A percentile compares a stretch with the other conserved stretches of the same genome.
These are phyloP conservation scores for Arthroderma sp. DNA, from an alignment of 2,329 filamentous ascomycete species.

Conservation along the genomic window DNA sequence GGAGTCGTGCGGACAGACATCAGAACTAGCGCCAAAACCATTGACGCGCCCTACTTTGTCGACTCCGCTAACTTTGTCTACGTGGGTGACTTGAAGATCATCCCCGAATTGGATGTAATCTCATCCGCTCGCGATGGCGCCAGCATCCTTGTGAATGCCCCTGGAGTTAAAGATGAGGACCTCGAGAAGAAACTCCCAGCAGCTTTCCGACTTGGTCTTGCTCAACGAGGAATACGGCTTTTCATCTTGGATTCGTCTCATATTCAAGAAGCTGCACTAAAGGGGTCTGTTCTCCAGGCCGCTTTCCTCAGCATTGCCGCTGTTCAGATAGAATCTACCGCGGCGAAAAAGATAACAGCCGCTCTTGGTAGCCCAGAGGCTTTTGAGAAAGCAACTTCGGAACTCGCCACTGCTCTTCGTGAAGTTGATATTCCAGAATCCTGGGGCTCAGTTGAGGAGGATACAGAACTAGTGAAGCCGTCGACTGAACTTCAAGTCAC, in stretches of 20 bases:
- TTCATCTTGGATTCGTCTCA: conserved; percentile 61
- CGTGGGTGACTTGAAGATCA: conserved; percentile 64
- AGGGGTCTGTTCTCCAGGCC: conserved; percentile 60
- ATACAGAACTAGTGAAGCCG: conserved; percentile 31
- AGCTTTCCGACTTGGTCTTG: conserved; percentile 56
- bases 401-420: conserved; percentile 56
- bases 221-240: conserved; percentile 56
- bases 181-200: conserved; percentile 71
- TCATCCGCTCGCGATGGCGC: conserved; percentile 57
- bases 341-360: conserved; percentile 51
- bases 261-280: conserved; percentile 53
- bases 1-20: conserved; percentile 76
- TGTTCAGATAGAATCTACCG: conserved; percentile 49
- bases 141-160: conserved; percentile 61
- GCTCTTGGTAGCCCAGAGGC: conserved; percentile 47
- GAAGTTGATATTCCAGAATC: conserved; percentile 61
- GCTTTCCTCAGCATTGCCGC: conserved; percentile 70
- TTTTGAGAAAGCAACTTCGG: conserved; percentile 46
- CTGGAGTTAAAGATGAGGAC: conserved; percentile 74
- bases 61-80: conserved; percentile 66
- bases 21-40: conserved; percentile 64
- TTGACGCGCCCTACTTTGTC: conserved; percentile 74
- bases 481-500: conserved; percentile 56
- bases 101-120: conserved; percentile 64
- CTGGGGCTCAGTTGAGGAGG: conserved; percentile 60